Evolutionary conservation across 148 eudicot genomes (phyloP).

Genomic region (Fagopyrum tataricum): DNA sequence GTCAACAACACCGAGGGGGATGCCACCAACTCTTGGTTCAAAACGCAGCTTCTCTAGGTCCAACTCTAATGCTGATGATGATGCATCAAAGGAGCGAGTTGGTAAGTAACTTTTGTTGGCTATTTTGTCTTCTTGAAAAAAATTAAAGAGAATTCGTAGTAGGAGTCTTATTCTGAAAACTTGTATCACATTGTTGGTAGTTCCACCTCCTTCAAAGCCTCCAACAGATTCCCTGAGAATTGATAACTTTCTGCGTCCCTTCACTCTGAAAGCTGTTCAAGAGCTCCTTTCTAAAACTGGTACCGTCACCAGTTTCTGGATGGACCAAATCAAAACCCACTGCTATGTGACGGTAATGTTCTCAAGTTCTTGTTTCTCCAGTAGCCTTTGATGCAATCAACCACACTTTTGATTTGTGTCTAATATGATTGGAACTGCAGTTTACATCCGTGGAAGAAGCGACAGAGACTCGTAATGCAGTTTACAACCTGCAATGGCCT

Average conservation of each 20-base stretch:
- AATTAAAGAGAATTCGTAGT: neutral
- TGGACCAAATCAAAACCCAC: conserved; percentile 97
- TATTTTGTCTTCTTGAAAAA: neutral
- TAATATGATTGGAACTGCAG: conserved; percentile 28
- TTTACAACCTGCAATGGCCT: conserved; percentile 93
- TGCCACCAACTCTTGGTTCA: conserved; percentile 22
- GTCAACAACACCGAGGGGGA: conserved; percentile 30
- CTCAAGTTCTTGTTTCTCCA: neutral
- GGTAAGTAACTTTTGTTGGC: conserved; percentile 37
- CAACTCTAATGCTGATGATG: conserved; percentile 35
- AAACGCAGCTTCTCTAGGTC: conserved; percentile 47
- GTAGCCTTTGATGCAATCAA: neutral
- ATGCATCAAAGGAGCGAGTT: conserved; percentile 62
- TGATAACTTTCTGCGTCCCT: conserved; percentile 85
- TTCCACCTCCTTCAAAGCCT: conserved; percentile 60
- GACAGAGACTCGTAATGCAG: conserved; percentile 70
- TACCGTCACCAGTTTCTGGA: conserved; percentile 72
- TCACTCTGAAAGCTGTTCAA: conserved; percentile 92
- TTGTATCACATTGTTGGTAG: conserved; percentile 26
- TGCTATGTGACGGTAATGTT: conserved; percentile 73
- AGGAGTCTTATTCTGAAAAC: neutral
- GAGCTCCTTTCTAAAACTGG: conserved; percentile 87
- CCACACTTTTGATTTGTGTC: neutral
- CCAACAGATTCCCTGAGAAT: conserved; percentile 80
- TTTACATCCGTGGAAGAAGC: conserved; percentile 88